Evolutionary conservation across 2,329 filamentous ascomycete genomes (phyloP).

Genomic region (Dactylella cylindrospora): DNA sequence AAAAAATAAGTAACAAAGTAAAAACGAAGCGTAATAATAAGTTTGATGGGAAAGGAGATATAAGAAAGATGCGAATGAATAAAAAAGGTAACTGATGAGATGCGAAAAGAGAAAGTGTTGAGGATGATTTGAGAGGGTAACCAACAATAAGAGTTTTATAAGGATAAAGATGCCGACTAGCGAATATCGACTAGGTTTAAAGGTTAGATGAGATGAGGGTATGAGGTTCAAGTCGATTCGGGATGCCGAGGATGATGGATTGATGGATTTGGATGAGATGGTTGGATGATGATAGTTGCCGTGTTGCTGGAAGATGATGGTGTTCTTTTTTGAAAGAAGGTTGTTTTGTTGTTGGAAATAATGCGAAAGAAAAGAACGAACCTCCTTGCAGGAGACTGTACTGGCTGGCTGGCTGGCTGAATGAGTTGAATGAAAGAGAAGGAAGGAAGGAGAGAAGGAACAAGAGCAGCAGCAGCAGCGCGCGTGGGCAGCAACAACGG

Average conservation of each 20-base stretch:
- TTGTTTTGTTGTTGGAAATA: constrained; percentile 14
- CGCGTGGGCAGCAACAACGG: constrained; percentile 8
- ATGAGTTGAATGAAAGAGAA: constrained; percentile 10
- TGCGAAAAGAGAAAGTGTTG: constrained; percentile 38
- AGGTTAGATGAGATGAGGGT: not conserved
- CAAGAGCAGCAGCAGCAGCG: constrained; percentile 31
- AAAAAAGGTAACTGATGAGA: constrained; percentile 36
- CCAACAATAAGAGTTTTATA: constrained; percentile 39
- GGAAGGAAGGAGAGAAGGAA: constrained; percentile 25
- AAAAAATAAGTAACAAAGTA: constrained; percentile 42
- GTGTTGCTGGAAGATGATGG: no score
- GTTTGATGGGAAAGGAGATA: constrained; percentile 10
- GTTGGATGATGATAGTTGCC: constrained; percentile 12
- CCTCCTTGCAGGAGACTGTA: no score
- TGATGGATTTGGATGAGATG: constrained; percentile 12
- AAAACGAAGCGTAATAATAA: constrained; percentile 43
- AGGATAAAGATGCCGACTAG: constrained; percentile 16
- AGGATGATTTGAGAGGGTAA: constrained; percentile 23
- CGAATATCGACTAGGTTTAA: constrained; percentile 3
- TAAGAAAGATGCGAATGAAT: constrained; percentile 33
- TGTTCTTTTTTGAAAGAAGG: no score
- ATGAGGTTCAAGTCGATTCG: not conserved
- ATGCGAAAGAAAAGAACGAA: not conserved
- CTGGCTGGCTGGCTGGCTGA: not conserved
- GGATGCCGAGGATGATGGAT: constrained; percentile 1